Conservation (phyloP, 148 eudicot species). For the Dianthus caryophyllus region DNA sequence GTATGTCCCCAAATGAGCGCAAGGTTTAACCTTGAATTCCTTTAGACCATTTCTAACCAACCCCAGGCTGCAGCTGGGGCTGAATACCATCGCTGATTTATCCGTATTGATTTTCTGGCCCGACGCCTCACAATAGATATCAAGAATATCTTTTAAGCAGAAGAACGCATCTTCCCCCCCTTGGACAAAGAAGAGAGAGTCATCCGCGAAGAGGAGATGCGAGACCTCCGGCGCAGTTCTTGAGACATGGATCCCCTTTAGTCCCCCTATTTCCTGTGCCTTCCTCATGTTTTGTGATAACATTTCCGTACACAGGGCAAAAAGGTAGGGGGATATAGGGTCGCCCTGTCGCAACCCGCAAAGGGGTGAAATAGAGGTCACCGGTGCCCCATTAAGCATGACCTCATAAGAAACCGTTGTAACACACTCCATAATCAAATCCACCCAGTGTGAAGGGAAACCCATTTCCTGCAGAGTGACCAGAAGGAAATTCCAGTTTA, state of each 20-base stretch:
- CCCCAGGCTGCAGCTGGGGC: not conserved
- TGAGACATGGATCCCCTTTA: not conserved
- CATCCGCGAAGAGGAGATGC: not conserved
- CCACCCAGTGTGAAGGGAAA: not conserved
- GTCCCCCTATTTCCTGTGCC: not conserved
- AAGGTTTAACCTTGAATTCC: not conserved
- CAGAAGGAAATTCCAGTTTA: not conserved
- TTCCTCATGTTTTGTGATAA: not conserved
- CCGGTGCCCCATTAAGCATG: not conserved
- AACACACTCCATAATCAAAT: not conserved
- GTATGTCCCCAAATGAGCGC: not conserved
- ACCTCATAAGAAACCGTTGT: not conserved
- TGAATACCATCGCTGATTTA: not conserved
- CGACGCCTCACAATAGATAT: not conserved
- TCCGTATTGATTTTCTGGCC: not conserved
- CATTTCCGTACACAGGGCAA: not conserved
- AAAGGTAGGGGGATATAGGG: not conserved
- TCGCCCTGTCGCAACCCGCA: not conserved
- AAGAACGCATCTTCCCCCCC: not conserved
- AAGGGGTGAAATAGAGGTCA: not conserved
- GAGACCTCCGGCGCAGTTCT: not conserved
- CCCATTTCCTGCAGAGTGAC: not conserved
- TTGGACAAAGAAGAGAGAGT: not conserved
- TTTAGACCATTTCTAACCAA: too few species aligned
- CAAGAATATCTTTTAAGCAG: too few species aligned